Evolutionary conservation across 2,329 filamentous ascomycete species (phyloP).

Genomic region (Aureobasidium musti): DNA sequence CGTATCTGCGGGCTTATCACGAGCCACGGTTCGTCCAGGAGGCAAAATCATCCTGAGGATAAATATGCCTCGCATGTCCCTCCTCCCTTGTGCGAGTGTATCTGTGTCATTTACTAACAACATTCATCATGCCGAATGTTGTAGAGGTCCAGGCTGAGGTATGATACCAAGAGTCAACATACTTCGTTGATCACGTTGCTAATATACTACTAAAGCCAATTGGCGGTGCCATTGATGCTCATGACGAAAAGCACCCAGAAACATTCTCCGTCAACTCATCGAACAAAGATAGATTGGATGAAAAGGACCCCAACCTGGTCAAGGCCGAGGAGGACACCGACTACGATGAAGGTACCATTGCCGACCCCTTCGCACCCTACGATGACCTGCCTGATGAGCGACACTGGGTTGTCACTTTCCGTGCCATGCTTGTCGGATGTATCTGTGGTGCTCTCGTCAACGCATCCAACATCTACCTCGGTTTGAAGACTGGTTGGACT

Average conservation of each 20-base stretch:
- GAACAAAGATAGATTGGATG: constrained; percentile 36
- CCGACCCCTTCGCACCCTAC: constrained; percentile 49
- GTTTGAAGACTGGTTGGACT: constrained; percentile 50
- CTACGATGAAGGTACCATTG: constrained; percentile 37
- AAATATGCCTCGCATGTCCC: constrained; percentile 5
- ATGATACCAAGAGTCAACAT: neutral
- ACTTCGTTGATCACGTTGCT: neutral
- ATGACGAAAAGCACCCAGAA: constrained; percentile 37
- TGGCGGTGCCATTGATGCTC: constrained; percentile 43
- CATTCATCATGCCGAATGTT: constrained; percentile 21
- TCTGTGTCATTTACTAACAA: constrained; percentile 12
- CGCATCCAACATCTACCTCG: constrained; percentile 62
- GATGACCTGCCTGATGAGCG: constrained; percentile 50
- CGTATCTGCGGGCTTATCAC: constrained; percentile 19
- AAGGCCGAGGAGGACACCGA: constrained; percentile 38
- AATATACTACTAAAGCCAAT: constrained; percentile 25
- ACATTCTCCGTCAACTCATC: constrained; percentile 30
- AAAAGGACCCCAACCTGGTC: constrained; percentile 37
- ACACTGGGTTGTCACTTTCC: constrained; percentile 55
- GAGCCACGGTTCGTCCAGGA: neutral
- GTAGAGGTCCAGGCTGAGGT: constrained; percentile 17
- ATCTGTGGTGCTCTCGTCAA: constrained; percentile 60
- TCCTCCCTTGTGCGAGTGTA: neutral
- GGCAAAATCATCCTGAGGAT: neutral
- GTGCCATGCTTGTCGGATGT: constrained; percentile 58